Conservation (phyloP, 192 early-diverging fungal species). For the Obelidium mucronatum region DNA sequence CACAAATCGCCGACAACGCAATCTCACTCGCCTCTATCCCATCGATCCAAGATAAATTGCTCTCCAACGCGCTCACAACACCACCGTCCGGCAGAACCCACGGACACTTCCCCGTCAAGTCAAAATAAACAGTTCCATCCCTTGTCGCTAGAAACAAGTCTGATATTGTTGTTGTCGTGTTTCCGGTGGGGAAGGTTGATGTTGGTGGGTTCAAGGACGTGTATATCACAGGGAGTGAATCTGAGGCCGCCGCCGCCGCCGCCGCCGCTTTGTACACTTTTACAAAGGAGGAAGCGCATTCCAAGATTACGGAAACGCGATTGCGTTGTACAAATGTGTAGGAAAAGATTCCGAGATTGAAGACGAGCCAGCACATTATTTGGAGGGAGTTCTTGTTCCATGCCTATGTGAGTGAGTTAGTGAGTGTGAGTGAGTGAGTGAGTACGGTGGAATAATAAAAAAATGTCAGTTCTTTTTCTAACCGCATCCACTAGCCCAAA, state of each 20-base stretch:
- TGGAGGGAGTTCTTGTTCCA: conserved; percentile 32
- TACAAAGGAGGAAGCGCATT: conserved; percentile 8
- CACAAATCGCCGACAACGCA: not conserved
- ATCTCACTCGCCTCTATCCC: not conserved
- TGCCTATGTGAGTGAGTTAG: not conserved
- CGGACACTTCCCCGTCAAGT: conserved; percentile 15
- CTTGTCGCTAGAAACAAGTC: not conserved
- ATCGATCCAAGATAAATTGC: not conserved
- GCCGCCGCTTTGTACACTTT: too few species aligned
- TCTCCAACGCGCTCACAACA: not conserved
- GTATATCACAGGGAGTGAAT: conserved; percentile 16
- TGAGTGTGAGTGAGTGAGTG: not conserved
- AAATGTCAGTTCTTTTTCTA: conserved; percentile 20
- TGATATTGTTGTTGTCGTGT: not conserved
- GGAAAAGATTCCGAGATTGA: conserved; percentile 9
- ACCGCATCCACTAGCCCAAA: conserved; percentile 22
- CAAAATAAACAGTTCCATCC: conserved; percentile 20
- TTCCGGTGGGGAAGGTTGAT: conserved; percentile 6
- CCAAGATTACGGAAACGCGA: not conserved
- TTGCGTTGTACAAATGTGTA: conserved; percentile 14
- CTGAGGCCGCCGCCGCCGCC: too few species aligned
- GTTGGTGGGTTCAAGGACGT: not conserved
- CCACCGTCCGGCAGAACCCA: not conserved
- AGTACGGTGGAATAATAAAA: not conserved
- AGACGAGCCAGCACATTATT: not conserved